A percentile compares a stretch with the other conserved stretches of the same genome.
Conservation (phyloP, 2,329 filamentous ascomycete species). For the Zymoseptoria brevis region DNA sequence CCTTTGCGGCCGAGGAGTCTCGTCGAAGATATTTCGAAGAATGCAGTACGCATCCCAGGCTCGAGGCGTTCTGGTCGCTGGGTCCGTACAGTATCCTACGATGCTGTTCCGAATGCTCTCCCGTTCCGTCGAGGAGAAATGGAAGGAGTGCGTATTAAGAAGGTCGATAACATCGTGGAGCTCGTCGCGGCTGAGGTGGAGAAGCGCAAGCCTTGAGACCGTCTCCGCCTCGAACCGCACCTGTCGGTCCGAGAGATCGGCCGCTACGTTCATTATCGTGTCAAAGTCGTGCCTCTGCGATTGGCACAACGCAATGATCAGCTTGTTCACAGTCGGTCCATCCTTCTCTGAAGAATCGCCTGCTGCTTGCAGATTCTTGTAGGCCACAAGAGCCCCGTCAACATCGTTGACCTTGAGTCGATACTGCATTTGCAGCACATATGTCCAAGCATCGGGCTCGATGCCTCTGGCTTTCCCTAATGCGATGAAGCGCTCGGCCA, state of each 20-base stretch:
- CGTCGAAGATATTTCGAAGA: conserved; percentile 51
- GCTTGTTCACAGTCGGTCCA: conserved; percentile 58
- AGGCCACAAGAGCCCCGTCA: conserved; percentile 59
- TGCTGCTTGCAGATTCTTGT: conserved; percentile 52
- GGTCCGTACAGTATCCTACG: conserved; percentile 59
- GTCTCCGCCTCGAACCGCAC: conserved; percentile 66
- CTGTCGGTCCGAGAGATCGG: conserved; percentile 62
- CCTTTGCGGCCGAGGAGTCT: conserved; percentile 56
- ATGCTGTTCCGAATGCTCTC: conserved; percentile 58
- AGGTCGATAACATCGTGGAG: conserved; percentile 73
- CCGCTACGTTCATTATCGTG: conserved; percentile 63
- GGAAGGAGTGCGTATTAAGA: conserved; percentile 64
- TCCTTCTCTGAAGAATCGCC: conserved; percentile 53
- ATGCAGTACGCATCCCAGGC: conserved; percentile 55
- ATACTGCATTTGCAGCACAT: conserved; percentile 67
- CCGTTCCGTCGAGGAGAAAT: conserved; percentile 64
- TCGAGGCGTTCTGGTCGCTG: conserved; percentile 53
- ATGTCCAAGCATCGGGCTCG: conserved; percentile 59
- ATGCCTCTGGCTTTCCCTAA: conserved; percentile 60
- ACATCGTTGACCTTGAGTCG: conserved; percentile 66
- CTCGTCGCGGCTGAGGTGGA: conserved; percentile 69
- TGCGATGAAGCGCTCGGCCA: conserved; percentile 65
- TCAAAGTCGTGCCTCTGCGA: conserved; percentile 57
- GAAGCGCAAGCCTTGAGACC: conserved; percentile 61
- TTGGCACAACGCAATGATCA: conserved; percentile 61